Base-by-base conservation (phyloP, 306 rosid species). In the Lagenaria siceraria region DNA sequence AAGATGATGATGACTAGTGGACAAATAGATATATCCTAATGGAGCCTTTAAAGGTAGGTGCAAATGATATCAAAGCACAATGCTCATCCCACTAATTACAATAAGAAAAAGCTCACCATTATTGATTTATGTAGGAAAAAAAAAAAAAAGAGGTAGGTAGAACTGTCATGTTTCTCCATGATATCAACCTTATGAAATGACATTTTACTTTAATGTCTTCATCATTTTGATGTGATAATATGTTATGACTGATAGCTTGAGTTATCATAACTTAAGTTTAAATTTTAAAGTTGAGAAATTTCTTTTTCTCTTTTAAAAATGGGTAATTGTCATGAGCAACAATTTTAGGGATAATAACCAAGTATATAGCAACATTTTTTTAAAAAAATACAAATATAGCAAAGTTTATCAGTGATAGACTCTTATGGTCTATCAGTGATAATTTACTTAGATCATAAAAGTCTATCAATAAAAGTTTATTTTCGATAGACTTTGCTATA, bases 71-170 rank as follows among this genome's bases (percentile, higher is more conserved):
- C 11, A 29, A 73, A 29, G 19, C 11, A 52, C 61, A 73, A 51
- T 73, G 62, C 77, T 51, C 48, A 73, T 29, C 25, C 62, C 77
- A 73, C 77, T 52, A 6, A 46, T 46, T 48, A 19, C 77, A 51
- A 73, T 52, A 73, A 18, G 8, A 73, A 29, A n/a, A 73, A 52
- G 77, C 48, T 52, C 46, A 49, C 76, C 76, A 72, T 29, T 52
- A 7, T 15, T 48, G 36, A 31, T 73, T 73, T 73, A 29, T 43
- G 56, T 24, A 15, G 36, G 21, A 24, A 70, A 70, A 11, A 10
- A 70, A 70, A 11, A 10, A 7, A 46, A 43, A 29, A 13, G 35
- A 71, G 76, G 76, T 71, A 69, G 75, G 55, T 69, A 69, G 75
- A 42, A 22, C 2, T n/a, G 33, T 69, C 21, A 68, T 70, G n/a